A percentile compares a stretch with the other conserved stretches of the same genome.
phyloP scores from a whole-genome alignment of 345 rosid genomes.

The Fremontodendron californicum region DNA sequence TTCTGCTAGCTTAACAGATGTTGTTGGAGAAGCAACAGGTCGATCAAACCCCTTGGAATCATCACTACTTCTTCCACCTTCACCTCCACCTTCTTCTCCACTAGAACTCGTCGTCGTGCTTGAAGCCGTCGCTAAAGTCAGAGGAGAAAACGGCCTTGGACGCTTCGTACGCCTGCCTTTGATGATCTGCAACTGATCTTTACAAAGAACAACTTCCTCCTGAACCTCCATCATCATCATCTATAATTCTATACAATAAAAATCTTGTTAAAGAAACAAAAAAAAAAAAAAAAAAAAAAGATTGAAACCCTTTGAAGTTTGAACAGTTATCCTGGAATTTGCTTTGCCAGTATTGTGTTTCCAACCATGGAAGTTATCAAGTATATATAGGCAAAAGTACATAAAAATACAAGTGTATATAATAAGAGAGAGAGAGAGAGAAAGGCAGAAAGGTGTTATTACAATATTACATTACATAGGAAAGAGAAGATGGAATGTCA shows the following conservation, averaged over 20 bases:
- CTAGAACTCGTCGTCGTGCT: conserved; percentile 7
- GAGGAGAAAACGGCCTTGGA: conserved; percentile 49
- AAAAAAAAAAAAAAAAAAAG: neutral
- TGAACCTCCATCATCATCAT: conserved; percentile 31
- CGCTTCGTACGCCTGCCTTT: conserved; percentile 83
- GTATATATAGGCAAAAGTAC: neutral
- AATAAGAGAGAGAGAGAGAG: too few species aligned
- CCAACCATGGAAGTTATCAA: conserved; percentile 26
- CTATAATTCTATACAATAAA: neutral
- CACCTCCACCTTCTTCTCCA: conserved; percentile 16
- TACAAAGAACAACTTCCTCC: conserved; percentile 22
- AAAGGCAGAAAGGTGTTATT: neutral
- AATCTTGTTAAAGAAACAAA: too few species aligned
- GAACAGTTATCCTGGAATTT: conserved; percentile 7
- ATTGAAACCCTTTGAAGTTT: conserved; percentile 28
- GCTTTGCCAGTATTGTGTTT: conserved; percentile 41
- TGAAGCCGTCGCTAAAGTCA: conserved; percentile 28
- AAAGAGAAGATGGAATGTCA: conserved; percentile 14
- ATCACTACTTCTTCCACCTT: conserved; percentile 24
- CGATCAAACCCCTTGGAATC: conserved; percentile 3
- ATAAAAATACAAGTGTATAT: neutral
- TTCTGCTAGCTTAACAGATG: conserved; percentile 22
- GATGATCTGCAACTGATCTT: conserved; percentile 26
- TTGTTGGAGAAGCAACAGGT: conserved; percentile 7
- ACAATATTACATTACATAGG: neutral